Percentiles rank a stretch among this genome's conserved stretches.
Conservation (phyloP, 805 yeast species). For the Metschnikowia arizonensis region DNA sequence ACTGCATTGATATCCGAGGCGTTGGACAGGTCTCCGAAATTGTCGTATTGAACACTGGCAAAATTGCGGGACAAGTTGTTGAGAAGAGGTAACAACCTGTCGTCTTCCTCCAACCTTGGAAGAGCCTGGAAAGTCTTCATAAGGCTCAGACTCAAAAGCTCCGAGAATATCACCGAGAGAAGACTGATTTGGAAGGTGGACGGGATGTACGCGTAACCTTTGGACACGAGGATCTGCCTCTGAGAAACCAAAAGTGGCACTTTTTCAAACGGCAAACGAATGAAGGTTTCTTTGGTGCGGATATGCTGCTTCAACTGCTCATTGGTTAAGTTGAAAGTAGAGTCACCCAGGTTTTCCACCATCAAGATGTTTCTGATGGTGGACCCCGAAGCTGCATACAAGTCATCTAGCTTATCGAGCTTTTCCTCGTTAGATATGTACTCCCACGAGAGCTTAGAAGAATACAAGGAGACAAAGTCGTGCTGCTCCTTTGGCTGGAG, state of each 20-base stretch:
- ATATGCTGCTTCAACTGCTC: constrained; percentile 53
- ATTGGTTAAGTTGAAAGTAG: constrained; percentile 32
- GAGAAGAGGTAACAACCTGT: constrained; percentile 78
- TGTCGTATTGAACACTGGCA: constrained; percentile 47
- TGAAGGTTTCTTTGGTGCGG: constrained; percentile 55
- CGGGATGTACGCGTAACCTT: constrained; percentile 83
- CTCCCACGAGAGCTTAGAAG: constrained; percentile 67
- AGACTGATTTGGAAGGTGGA: constrained; percentile 71
- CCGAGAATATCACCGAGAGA: constrained; percentile 63
- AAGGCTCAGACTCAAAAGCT: constrained; percentile 48
- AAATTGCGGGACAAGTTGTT: constrained; percentile 63
- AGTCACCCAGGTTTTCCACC: constrained; percentile 26
- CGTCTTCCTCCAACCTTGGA: constrained; percentile 88
- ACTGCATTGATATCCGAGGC: constrained; percentile 53
- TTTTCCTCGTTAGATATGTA: constrained; percentile 64
- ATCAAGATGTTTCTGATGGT: constrained; percentile 37
- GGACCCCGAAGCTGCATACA: constrained; percentile 53
- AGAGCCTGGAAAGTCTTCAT: constrained; percentile 68
- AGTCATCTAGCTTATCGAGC: constrained; percentile 39
- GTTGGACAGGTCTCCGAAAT: constrained; percentile 39
- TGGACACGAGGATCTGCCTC: constrained; percentile 62
- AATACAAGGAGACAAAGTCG: constrained; percentile 54
- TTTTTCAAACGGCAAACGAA: constrained; percentile 82
- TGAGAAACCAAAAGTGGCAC: constrained; percentile 72
- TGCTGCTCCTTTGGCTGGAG: constrained; percentile 64